Base-by-base conservation (phyloP, 2,329 filamentous ascomycete species). In the Penicillium sp. region DNA sequence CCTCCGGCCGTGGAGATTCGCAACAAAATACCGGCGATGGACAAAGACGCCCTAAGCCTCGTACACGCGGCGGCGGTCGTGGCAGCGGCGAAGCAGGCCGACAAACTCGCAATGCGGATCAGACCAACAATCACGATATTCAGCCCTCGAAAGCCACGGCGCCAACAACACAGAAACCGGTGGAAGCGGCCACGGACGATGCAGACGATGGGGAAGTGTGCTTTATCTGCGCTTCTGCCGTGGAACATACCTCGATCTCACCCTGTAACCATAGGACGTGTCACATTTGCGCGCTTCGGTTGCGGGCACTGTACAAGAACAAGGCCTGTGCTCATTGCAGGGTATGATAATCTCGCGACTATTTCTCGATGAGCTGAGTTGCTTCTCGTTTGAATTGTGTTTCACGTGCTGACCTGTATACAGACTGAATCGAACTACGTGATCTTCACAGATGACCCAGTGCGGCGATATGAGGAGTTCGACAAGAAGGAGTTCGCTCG, bases 211-310 rank as follows among this genome's bases (percentile, higher is more conserved):
- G 82, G 26, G 91, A 97, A 60, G 84, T 97, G 58, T 99, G 94
- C 83, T 97, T 97, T 76, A 99, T 99, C 69, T 99, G 94, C 75
- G 93, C 94, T 54, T 96, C 92, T 62, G 85, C 88, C 2, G 88
- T 99, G 45, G 85, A 89, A 46, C 91, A 97, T 77, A 87, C 90
- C 66, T 89, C 92, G 10, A 86, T 99, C 61, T 87, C 92, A 31
- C 93, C 94, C 19, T 99, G 94, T 77, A 97, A 97, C 74, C 94
- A 99, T 76, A 84, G 90, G 55, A 97, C 93, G 46, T 99, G 94
- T 72, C 94, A 99, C 76, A 96, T 97, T 62, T 99, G 94, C 74
- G 88, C 91, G 10, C 78, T 99, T 64, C 85, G 94, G 57, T 85
- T 97, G 84, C 85, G 94, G 65, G 94, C 93, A 1, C 78, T 99